Evolutionary conservation across 768 basidiomycete species (phyloP).

Genomic region (Agrocybe praecox): DNA sequence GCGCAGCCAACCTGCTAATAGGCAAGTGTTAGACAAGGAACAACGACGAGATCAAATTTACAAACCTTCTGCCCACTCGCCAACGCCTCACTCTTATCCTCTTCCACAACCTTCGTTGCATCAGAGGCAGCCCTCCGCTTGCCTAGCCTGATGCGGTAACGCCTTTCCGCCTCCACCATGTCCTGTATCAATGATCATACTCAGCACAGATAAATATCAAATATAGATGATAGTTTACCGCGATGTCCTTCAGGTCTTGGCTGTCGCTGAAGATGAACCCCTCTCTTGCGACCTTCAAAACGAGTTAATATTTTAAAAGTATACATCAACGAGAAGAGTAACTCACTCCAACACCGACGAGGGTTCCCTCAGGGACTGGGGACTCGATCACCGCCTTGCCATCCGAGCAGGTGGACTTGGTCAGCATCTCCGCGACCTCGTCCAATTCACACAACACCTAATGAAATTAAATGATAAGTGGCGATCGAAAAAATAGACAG

Average conservation of each 20-base stretch:
- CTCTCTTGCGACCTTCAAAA: not conserved
- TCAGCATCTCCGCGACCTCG: too few relatives aligned
- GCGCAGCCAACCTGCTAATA: not conserved
- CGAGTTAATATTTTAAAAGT: not conserved
- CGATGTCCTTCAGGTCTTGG: not conserved
- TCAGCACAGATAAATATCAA: not conserved
- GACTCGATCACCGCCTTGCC: not conserved
- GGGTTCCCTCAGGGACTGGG: not conserved
- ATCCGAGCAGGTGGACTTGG: not conserved
- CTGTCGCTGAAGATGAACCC: not conserved
- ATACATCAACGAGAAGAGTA: not conserved
- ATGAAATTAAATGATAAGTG: too few relatives aligned
- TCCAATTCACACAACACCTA: too few relatives aligned
- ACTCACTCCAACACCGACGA: not conserved
- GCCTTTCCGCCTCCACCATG: not conserved
- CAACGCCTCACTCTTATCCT: not conserved
- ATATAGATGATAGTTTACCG: not conserved
- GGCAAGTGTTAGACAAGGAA: not conserved
- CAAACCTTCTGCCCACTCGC: not conserved
- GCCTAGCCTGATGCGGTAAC: not conserved
- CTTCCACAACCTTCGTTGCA: not conserved
- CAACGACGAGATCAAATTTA: not conserved
- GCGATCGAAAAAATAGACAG: too few relatives aligned
- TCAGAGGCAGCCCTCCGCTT: not conserved
- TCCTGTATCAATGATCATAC: not conserved